Evolutionary conservation across 2,329 filamentous ascomycete species (phyloP).

Genomic region (Cercospora sp.): DNA sequence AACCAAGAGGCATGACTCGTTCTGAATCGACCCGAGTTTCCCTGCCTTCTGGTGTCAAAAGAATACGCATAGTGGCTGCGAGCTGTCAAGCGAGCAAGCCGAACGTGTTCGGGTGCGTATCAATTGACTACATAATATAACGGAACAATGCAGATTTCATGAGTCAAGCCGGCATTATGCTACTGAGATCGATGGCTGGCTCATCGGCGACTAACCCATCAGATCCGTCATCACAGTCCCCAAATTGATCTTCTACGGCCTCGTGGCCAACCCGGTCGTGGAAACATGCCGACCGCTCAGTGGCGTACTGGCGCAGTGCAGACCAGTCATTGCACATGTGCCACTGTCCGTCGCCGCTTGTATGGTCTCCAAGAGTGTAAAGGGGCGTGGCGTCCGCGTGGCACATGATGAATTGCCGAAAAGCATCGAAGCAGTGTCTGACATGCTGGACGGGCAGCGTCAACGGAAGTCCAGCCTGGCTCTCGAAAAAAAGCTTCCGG

Average conservation of each 20-base stretch:
- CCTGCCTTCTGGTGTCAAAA: not conserved
- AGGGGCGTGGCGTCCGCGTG: slow-evolving; percentile 23
- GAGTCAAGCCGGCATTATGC: not conserved
- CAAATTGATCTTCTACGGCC: slow-evolving; percentile 15
- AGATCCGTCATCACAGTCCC: slow-evolving; percentile 19
- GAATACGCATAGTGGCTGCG: not conserved
- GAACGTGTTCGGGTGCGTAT: not conserved
- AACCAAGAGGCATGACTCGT: not conserved
- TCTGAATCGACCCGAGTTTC: not conserved
- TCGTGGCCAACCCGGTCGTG: slow-evolving; percentile 10
- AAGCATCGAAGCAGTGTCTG: slow-evolving; percentile 25
- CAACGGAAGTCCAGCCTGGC: slow-evolving; percentile 5
- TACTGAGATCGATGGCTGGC: slow-evolving; percentile 3
- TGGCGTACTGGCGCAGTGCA: slow-evolving; percentile 24
- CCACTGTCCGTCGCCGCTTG: slow-evolving; percentile 21
- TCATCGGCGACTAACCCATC: slow-evolving; percentile 18
- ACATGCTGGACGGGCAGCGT: slow-evolving; percentile 21
- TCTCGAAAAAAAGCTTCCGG: slow-evolving; percentile 16
- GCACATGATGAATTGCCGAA: slow-evolving; percentile 25
- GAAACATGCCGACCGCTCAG: slow-evolving; percentile 23
- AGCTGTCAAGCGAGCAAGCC: not conserved
- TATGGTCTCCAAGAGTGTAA: slow-evolving; percentile 18
- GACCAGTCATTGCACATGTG: slow-evolving; percentile 25
- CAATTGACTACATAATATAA: not conserved
- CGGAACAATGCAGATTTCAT: not conserved